Conservation (phyloP, 768 basidiomycete species). For the Suillus subalutaceus region DNA sequence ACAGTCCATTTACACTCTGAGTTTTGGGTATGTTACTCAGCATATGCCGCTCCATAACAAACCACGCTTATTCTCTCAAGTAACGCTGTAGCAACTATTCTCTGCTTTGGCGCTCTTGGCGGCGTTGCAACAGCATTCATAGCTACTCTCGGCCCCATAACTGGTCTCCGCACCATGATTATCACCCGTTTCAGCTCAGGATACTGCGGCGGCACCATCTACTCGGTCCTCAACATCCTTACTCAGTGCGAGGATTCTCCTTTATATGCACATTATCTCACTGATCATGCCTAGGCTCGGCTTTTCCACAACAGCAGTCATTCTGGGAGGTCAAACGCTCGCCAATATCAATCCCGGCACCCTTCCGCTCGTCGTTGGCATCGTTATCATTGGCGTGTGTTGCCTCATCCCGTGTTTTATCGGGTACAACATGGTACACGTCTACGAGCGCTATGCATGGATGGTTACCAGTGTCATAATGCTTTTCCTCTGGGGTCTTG, state of each 20-base stretch:
- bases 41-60: background rate
- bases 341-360: slow-evolving; percentile 47
- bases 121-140: slow-evolving; percentile 48
- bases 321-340: slow-evolving; percentile 56
- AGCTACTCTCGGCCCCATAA: slow-evolving; percentile 54
- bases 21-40: slow-evolving; percentile 41
- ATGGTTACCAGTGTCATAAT: slow-evolving; percentile 48
- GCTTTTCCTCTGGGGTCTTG: slow-evolving; percentile 55
- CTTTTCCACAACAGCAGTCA: slow-evolving; percentile 51
- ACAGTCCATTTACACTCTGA: slow-evolving; percentile 50
- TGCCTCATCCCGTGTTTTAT: slow-evolving; percentile 49
- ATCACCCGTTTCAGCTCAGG: slow-evolving; percentile 52
- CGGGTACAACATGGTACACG: slow-evolving; percentile 48
- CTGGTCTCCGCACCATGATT: slow-evolving; percentile 58
- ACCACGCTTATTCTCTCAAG: slow-evolving; percentile 23
- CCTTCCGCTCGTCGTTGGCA: slow-evolving; percentile 50
- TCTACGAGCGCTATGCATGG: slow-evolving; percentile 62
- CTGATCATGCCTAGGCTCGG: slow-evolving; percentile 38
- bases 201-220: slow-evolving; percentile 50
- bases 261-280: background rate
- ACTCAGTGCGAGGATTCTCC: slow-evolving; percentile 37
- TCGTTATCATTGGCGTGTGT: slow-evolving; percentile 48
- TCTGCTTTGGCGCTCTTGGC: slow-evolving; percentile 51
- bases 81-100: slow-evolving; percentile 45
- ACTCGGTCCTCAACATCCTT: slow-evolving; percentile 55